Base-by-base conservation (phyloP, 2,329 filamentous ascomycete genomes). In the Periconia macrospinosa region DNA sequence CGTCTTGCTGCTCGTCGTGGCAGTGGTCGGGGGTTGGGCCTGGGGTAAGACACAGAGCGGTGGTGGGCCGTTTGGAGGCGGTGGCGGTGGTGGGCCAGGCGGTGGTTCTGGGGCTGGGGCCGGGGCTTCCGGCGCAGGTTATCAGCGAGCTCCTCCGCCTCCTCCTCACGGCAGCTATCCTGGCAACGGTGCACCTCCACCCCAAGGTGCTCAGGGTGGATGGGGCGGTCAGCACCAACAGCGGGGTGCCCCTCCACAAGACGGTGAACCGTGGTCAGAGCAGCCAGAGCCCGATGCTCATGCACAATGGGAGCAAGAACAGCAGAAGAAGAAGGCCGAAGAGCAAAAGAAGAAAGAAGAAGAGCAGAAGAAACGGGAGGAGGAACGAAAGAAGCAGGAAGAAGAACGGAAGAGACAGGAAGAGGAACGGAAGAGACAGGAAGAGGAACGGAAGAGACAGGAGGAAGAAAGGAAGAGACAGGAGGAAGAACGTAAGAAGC, bases 11-110 rank as follows among this genome's bases (percentile, higher is more conserved):
- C 80, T 92, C 23, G 73, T 91, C 14, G 85, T 84, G 6, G 87
- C 96, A 23, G 91, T 87, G 6, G 76, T 94, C 27, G 87, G 85
- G 9, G 90, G 89, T 3, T 96, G 92, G 91, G 85, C 87, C 2
- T 78, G 87, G 62, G 90, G 89, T 15, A 84, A 86, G 66, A 85
- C 81, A 54, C 85, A 88, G 67, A 78, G 71, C 11, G 79, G 82
- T 63, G 78, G 80, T 46, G 73, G 72, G 3, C 49, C 49, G 41
- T 66, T 65, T 41, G 64, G 58, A 30, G 69, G 71, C 35, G 68
- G 70, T 27, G 56, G 64, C 33, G 62, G 63, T 6, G 56, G 62
- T 43, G 60, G 64, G 41, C 55, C 53, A 45, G 70, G 72, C 43
- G 65, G 68, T 37, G 60, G 68, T 30, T 65, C 66, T 11, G 70